These are phyloP conservation scores for Fusarium devonianum DNA, from an alignment of 2,329 filamentous ascomycete species.

Conservation along the genomic window DNA sequence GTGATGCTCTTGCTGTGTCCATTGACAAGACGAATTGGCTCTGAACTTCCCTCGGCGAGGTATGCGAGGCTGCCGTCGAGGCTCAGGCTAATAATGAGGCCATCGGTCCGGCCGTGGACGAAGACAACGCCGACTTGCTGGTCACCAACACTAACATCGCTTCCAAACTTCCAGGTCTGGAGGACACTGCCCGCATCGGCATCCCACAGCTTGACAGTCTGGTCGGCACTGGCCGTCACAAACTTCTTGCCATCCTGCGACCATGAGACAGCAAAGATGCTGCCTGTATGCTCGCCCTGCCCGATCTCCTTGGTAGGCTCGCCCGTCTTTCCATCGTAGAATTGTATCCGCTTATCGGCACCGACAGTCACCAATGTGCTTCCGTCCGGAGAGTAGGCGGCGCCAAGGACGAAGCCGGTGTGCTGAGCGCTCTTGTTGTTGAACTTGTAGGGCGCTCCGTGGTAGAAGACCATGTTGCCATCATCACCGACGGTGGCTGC, in stretches of 20 bases:
- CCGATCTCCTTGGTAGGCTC: slow-evolving; percentile 80
- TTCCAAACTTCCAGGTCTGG: slow-evolving; percentile 87
- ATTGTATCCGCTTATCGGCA: slow-evolving; percentile 88
- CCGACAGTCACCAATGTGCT: slow-evolving; percentile 83
- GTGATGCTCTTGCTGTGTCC: slow-evolving; percentile 95
- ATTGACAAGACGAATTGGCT: slow-evolving; percentile 75
- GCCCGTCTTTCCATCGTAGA: slow-evolving; percentile 96
- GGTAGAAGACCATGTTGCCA: slow-evolving; percentile 87
- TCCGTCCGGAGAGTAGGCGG: slow-evolving; percentile 91
- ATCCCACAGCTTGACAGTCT: slow-evolving; percentile 95
- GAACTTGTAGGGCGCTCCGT: slow-evolving; percentile 96
- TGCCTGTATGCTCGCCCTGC: slow-evolving; percentile 86
- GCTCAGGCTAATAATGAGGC: slow-evolving; percentile 87
- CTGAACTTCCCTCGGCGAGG: slow-evolving; percentile 73
- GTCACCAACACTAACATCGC: slow-evolving; percentile 76
- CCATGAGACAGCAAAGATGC: slow-evolving; percentile 93
- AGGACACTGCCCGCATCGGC: slow-evolving; percentile 77
- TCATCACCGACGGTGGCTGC: slow-evolving; percentile 94
- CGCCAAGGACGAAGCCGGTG: slow-evolving; percentile 86
- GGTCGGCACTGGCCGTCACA: slow-evolving; percentile 91
- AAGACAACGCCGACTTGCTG: slow-evolving; percentile 97
- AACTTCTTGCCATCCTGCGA: slow-evolving; percentile 83
- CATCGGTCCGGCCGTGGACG: slow-evolving; percentile 82
- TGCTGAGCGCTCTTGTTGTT: slow-evolving; percentile 83
- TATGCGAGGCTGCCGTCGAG: slow-evolving; percentile 92